These are phyloP conservation scores for Telopea speciosissima DNA, from an alignment of 177 flowering plant genomes.

Conservation along the genomic window DNA sequence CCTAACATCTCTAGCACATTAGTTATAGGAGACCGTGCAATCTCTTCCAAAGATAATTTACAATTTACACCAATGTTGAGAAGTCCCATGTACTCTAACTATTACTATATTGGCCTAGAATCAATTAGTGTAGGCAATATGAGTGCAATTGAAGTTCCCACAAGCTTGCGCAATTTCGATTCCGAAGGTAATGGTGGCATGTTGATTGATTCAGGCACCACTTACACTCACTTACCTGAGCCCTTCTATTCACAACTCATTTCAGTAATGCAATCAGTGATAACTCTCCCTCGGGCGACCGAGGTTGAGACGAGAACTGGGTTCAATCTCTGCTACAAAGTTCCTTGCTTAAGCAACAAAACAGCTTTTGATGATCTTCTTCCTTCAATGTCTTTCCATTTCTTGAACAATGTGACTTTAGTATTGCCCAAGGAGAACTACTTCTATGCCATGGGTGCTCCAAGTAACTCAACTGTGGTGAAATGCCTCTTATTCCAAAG, in stretches of 20 bases:
- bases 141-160: slow-evolving; percentile 25
- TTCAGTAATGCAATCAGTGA: slow-evolving; percentile 22
- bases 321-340: slow-evolving; percentile 56
- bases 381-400: slow-evolving; percentile 55
- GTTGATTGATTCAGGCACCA: slow-evolving; percentile 77
- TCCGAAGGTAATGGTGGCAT: slow-evolving; percentile 59
- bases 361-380: slow-evolving; percentile 21
- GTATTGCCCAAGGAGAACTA: slow-evolving; percentile 42
- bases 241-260: slow-evolving; percentile 48
- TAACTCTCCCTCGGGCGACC: slow-evolving; percentile 36
- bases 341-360: slow-evolving; percentile 39
- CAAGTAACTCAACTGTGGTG: slow-evolving; percentile 39
- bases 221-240: slow-evolving; percentile 65
- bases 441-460: slow-evolving; percentile 59
- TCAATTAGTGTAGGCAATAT: slow-evolving; percentile 36
- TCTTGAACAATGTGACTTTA: slow-evolving; percentile 53
- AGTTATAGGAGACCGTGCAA: slow-evolving; percentile 57
- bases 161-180: slow-evolving; percentile 44
- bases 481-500: slow-evolving; percentile 56
- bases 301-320: slow-evolving; percentile 40
- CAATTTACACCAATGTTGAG: slow-evolving; percentile 64
- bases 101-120: slow-evolving; percentile 59
- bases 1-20: slow-evolving; percentile 62
- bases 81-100: slow-evolving; percentile 49
- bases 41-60: slow-evolving; percentile 36